Percentiles rank a stretch among this genome's conserved stretches.
These are phyloP conservation scores for Globisporangium cylindrosporum DNA, from an alignment of 352 stramenopile genomes.

Conservation along the genomic window DNA sequence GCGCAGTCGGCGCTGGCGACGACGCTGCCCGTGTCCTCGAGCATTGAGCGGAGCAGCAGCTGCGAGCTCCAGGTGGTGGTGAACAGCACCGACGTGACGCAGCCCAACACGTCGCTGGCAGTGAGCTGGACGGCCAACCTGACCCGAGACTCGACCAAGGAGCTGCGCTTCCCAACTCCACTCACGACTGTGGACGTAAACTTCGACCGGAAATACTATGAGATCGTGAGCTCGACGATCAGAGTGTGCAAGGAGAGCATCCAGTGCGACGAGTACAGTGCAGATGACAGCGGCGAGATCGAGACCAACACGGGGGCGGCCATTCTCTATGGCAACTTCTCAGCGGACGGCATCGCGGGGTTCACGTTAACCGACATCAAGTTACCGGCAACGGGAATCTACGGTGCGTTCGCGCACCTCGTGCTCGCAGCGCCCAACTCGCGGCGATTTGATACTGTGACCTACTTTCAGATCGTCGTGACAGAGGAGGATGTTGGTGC, in stretches of 20 bases:
- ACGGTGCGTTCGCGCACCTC: conserved; percentile 41
- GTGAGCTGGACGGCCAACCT: conserved; percentile 42
- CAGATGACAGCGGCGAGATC: background rate
- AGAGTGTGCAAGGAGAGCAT: conserved; percentile 37
- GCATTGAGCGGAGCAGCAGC: conserved; percentile 32
- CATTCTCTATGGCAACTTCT: conserved; percentile 33
- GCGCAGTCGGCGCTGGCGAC: conserved; percentile 33
- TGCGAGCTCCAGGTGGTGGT: conserved; percentile 46
- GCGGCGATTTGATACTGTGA: conserved; percentile 50
- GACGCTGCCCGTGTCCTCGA: conserved; percentile 21
- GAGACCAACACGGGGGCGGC: background rate
- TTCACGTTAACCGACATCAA: conserved; percentile 35
- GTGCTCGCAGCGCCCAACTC: conserved; percentile 31
- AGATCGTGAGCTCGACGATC: conserved; percentile 43
- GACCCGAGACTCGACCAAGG: conserved; percentile 25
- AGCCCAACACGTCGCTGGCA: conserved; percentile 17
- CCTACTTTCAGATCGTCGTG: conserved; percentile 51
- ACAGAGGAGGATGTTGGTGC: conserved; percentile 23
- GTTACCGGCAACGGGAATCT: conserved; percentile 32
- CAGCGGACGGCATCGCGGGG: conserved; percentile 18
- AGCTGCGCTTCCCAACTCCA: conserved; percentile 44
- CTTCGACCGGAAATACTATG: conserved; percentile 33
- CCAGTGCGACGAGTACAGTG: conserved; percentile 47
- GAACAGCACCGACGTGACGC: conserved; percentile 26
- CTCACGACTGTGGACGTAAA: conserved; percentile 28